A percentile compares a stretch with the other conserved stretches of the same genome.
phyloP scores from a whole-genome alignment of 2,329 filamentous ascomycete genomes.

The Trichoderma koningiopsis region DNA sequence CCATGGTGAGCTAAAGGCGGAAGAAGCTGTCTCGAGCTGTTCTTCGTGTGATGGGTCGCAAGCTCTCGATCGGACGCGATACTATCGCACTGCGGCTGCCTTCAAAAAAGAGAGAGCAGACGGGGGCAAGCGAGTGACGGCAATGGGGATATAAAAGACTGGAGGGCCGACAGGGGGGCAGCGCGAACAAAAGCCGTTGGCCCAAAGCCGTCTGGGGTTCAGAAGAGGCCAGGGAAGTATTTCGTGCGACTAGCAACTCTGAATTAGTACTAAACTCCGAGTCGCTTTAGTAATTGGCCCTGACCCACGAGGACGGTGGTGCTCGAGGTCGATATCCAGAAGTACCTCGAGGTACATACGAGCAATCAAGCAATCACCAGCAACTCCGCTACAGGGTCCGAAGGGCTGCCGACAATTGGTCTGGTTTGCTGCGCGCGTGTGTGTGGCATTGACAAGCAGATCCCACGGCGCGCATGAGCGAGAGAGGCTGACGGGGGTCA shows the following conservation, averaged over 20 bases:
- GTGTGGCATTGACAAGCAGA: conserved; percentile 12
- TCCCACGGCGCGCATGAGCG: conserved; percentile 1
- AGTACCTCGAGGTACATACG: neutral
- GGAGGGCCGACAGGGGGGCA: conserved; percentile 14
- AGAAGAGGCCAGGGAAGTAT: conserved; percentile 20
- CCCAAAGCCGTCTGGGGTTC: conserved; percentile 22
- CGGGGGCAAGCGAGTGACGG: conserved; percentile 21
- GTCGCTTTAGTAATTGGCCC: conserved; percentile 3
- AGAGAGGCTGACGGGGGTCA: conserved; percentile 4
- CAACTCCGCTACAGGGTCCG: neutral
- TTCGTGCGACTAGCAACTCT: conserved; percentile 2
- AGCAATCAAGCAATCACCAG: neutral
- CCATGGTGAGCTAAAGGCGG: conserved; percentile 43
- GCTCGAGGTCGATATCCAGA: neutral
- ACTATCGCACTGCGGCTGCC: conserved; percentile 3
- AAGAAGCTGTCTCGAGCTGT: neutral
- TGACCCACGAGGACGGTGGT: conserved; percentile 19
- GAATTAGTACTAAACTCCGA: conserved; percentile 4
- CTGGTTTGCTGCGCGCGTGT: neutral
- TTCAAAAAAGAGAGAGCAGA: conserved; percentile 16
- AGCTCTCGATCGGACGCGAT: conserved; percentile 6
- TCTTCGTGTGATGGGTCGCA: neutral
- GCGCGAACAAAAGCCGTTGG: conserved; percentile 11
- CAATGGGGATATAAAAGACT: conserved; percentile 21
- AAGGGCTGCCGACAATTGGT: neutral